Evolutionary conservation across 2,329 filamentous ascomycete genomes (phyloP).

Genomic region (Xylariaceae sp.): DNA sequence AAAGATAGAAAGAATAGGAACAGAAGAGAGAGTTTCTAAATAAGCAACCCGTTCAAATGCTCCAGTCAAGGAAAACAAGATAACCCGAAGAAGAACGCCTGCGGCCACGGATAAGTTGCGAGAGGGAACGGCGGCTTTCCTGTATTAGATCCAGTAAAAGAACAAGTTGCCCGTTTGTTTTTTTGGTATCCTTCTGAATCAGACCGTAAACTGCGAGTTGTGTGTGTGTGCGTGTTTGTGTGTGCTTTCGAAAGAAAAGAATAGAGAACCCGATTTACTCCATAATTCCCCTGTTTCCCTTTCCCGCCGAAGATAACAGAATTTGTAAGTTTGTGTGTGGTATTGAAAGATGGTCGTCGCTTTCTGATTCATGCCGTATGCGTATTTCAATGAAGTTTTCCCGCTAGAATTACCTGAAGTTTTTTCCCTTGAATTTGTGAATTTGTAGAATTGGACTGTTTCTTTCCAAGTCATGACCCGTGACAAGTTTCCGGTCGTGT

Average conservation of each 20-base stretch:
- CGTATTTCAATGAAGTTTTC: not conserved
- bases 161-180: not conserved
- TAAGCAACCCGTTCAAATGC: too few relatives aligned
- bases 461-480: not conserved
- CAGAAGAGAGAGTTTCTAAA: too few relatives aligned
- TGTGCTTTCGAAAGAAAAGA: constrained; percentile 1
- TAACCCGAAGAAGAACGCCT: too few relatives aligned
- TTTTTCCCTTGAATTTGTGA: not conserved
- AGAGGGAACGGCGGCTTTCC: too few relatives aligned
- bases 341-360: constrained; percentile 9
- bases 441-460: not conserved
- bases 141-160: not conserved
- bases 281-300: constrained; percentile 6
- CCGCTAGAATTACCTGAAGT: not conserved
- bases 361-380: constrained; percentile 3
- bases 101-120: too few relatives aligned
- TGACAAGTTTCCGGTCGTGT: too few relatives aligned
- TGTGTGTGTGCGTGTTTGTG: too few relatives aligned
- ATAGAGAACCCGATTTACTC: constrained; percentile 8
- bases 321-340: not conserved
- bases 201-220: constrained; percentile 1
- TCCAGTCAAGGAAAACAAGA: too few relatives aligned
- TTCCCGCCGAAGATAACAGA: constrained; percentile 1
- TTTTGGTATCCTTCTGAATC: constrained; percentile 19
- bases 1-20: too few relatives aligned